phyloP scores from a whole-genome alignment of 2,329 filamentous ascomycete genomes.

The Monilinia aucupariae region DNA sequence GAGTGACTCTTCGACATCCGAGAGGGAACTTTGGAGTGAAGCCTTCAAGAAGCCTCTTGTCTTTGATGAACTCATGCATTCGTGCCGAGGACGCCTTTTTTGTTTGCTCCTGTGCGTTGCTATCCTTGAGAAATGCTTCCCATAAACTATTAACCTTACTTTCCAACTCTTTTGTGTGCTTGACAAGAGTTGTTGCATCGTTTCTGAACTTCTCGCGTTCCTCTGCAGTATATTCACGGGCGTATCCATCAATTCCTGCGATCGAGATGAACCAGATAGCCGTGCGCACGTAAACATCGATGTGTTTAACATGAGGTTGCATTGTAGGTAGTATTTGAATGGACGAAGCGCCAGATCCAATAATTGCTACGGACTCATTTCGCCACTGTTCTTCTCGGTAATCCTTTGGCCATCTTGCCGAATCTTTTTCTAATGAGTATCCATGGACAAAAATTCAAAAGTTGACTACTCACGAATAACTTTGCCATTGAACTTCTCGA shows the following conservation, averaged over 20 bases:
- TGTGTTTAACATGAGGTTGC: conserved; percentile 41
- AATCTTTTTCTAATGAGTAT: conserved; percentile 32
- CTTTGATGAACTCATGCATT: conserved; percentile 48
- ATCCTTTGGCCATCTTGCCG: conserved; percentile 41
- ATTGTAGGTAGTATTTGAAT: conserved; percentile 36
- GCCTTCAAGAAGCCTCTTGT: conserved; percentile 42
- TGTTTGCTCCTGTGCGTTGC: conserved; percentile 38
- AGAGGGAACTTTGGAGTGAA: conserved; percentile 40
- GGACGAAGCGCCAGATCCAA: conserved; percentile 39
- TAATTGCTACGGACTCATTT: conserved; percentile 36
- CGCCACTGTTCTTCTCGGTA: conserved; percentile 30
- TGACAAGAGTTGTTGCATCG: conserved; percentile 34
- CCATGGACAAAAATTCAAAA: not conserved
- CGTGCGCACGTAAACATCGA: conserved; percentile 47
- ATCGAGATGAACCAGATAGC: conserved; percentile 46
- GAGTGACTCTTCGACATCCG: conserved; percentile 41
- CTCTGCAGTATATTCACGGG: conserved; percentile 41
- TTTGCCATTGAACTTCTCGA: conserved; percentile 43
- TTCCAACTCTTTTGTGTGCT: conserved; percentile 27
- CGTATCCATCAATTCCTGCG: conserved; percentile 42
- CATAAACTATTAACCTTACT: conserved; percentile 44
- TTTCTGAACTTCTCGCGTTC: conserved; percentile 40
- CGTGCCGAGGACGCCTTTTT: conserved; percentile 39
- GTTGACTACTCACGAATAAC: conserved; percentile 37
- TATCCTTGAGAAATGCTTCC: conserved; percentile 42